Base-by-base conservation (phyloP, 2,329 filamentous ascomycete genomes). In the Arthrobotrys megalospora region DNA sequence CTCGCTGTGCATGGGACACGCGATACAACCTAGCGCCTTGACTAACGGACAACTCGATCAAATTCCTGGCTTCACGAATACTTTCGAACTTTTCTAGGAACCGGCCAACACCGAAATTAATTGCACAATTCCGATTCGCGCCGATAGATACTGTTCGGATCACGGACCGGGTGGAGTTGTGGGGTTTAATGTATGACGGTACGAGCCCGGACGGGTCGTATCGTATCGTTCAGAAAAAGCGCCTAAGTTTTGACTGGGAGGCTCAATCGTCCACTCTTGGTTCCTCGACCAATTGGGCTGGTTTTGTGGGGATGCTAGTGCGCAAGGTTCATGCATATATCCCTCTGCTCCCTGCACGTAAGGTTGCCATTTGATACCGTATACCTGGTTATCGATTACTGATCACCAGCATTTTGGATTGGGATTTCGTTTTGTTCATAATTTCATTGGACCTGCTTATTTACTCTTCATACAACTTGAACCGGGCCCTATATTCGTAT, bases 121-220 rank as follows among this genome's bases (percentile, higher is more conserved):
- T 60, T 60, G 55, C 55, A 60, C 55, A 60, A 60, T 60, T 60
- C 55, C 55, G 55, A 60, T 60, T 60, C 36, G 55, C 55, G 55
- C n/a, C 14, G 11, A 8, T 28, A 8, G 34, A 4, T 43, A 16
- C 19, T 60, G 7, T 24, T 10, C 36, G 55, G 55, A 60, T 43
- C 24, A 19, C 36, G 55, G 55, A 21, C 55, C 55, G 55, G 43
- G 36, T 11, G 19, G 10, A 28, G 12, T n/a, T 60, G 24, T 60
- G 55, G 55, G 55, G 55, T 60, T 38, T 60, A 60, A 60, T 43
- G 36, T 60, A 43, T 60, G 55, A 60, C 55, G 36, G 36, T 60
- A 43, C 55, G 36, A 60, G 36, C 36, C 10, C 36, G 55, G 34
- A 28, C 55, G 55, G 55, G 7, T 58, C 52, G 34, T 21, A n/a